These are phyloP conservation scores for Delitschia confertaspora DNA, from an alignment of 495 filamentous ascomycete species.

Conservation along the genomic window DNA sequence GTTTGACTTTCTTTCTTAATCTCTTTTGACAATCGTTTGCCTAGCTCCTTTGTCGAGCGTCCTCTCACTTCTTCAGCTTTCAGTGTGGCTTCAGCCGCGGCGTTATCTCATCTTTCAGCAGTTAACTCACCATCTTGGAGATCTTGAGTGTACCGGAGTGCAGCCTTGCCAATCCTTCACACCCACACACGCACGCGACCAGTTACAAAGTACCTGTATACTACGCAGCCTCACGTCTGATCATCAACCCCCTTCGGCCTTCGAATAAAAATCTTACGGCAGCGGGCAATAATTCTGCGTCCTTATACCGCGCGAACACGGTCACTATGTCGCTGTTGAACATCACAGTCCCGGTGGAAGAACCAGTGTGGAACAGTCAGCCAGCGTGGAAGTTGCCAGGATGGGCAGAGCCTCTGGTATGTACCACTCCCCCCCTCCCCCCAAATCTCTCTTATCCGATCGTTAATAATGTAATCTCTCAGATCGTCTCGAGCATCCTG, in stretches of 20 bases:
- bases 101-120: too few relatives aligned
- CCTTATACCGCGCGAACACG: background rate
- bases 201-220: too few relatives aligned
- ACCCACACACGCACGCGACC: too few relatives aligned
- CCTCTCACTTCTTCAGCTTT: too few relatives aligned
- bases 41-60: too few relatives aligned
- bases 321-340: conserved; percentile 3
- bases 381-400: conserved; percentile 43
- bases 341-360: conserved; percentile 6
- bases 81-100: too few relatives aligned
- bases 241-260: background rate
- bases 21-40: too few relatives aligned
- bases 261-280: background rate
- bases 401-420: conserved; percentile 54
- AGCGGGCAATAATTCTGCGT: background rate
- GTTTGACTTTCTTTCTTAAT: too few relatives aligned
- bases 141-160: too few relatives aligned
- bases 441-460: background rate
- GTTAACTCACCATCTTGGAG: too few relatives aligned
- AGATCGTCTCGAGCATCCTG: conserved; percentile 54
- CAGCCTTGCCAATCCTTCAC: too few relatives aligned
- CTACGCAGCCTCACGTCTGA: background rate
- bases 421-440: conserved; percentile 15
- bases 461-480: background rate
- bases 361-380: conserved; percentile 34